Evolutionary conservation across 805 yeast species (phyloP), one percentile per base, ranked within the genome.

Genomic region (Barnettozyma sucrosica): DNA sequence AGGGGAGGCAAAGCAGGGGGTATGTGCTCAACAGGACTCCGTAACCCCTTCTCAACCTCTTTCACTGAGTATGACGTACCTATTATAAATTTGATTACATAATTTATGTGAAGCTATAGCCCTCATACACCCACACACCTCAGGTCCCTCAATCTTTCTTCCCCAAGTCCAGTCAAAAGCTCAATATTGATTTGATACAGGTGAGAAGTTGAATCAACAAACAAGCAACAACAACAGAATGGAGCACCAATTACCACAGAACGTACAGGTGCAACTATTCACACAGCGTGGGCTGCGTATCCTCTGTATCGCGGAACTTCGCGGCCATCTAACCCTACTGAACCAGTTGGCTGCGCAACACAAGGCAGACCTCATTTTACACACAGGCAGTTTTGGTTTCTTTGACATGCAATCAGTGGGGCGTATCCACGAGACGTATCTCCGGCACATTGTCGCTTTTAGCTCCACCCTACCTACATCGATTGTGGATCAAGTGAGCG

Each of bases 381-480:
- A 84, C 58, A 80, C 88, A 4, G 90, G 92, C n/a, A 82, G 80
- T 51, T 85, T 84, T 67, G 95, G 95, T 11, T 83, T 85, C 60
- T 79, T 85, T 66, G 85, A 84, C 56, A 66, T 66, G 32, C 75
- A 73, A 16, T 76, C 85, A 38, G 71, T 83, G 7, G 67, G 63
- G 20, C 66, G 69, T 56, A 81, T 79, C 48, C 76, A 75, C 60
- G 82, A 74, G 57, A 78, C 73, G 44, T 81, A 77, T 56, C 64
- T 79, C 40, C 75, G 85, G 52, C 85, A 81, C 55, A 76, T 84
- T 28, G 84, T 83, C 11, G 83, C 82, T 49, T 82, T 81, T 55
- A 79, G 82, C 44, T 81, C 84, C 9, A 67, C 81, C 18, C 58
- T 84, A 24, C 76, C 76, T 9, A 70, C 71, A 21, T 68, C 68